Percentiles rank a stretch among this genome's conserved stretches.
Conservation (phyloP, 345 rosid species). For the Microthlaspi erraticum region DNA sequence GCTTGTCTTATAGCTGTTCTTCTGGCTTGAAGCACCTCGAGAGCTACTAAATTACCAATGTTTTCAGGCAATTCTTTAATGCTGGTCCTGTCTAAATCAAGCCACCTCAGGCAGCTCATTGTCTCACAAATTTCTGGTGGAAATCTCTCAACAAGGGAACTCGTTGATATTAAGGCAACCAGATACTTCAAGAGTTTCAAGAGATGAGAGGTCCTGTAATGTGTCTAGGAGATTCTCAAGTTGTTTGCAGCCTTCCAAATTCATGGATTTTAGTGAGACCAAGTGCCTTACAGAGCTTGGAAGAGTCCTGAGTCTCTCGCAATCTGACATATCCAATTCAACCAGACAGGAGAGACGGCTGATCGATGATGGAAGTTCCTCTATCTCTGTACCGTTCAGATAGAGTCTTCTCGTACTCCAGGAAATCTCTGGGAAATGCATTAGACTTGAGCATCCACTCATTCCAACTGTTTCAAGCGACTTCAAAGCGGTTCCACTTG, state of each 20-base stretch:
- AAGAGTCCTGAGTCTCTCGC: slow-evolving; percentile 40
- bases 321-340: slow-evolving; percentile 30
- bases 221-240: slow-evolving; percentile 46
- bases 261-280: slow-evolving; percentile 36
- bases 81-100: slow-evolving; percentile 37
- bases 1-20: slow-evolving; percentile 33
- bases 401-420: slow-evolving; percentile 28
- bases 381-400: slow-evolving; percentile 37
- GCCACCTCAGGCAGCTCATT: slow-evolving; percentile 43
- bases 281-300: slow-evolving; percentile 41
- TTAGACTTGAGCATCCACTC: slow-evolving; percentile 37
- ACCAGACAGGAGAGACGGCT: slow-evolving; percentile 32
- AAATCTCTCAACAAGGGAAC: slow-evolving; percentile 41
- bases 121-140: slow-evolving; percentile 37
- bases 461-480: slow-evolving; percentile 40
- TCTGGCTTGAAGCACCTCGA: slow-evolving; percentile 40
- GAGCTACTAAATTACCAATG: slow-evolving; percentile 41
- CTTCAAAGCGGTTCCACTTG: slow-evolving; percentile 18
- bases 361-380: slow-evolving; percentile 43
- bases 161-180: slow-evolving; percentile 40
- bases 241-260: slow-evolving; percentile 36
- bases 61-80: slow-evolving; percentile 42
- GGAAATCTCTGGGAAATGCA: slow-evolving; percentile 38
- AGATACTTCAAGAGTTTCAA: slow-evolving; percentile 38
- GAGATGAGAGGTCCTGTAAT: slow-evolving; percentile 34